Evolutionary conservation across 345 rosid species (phyloP), one percentile per base, ranked within the genome.

Genomic region (Bruguiera gymnorhiza): DNA sequence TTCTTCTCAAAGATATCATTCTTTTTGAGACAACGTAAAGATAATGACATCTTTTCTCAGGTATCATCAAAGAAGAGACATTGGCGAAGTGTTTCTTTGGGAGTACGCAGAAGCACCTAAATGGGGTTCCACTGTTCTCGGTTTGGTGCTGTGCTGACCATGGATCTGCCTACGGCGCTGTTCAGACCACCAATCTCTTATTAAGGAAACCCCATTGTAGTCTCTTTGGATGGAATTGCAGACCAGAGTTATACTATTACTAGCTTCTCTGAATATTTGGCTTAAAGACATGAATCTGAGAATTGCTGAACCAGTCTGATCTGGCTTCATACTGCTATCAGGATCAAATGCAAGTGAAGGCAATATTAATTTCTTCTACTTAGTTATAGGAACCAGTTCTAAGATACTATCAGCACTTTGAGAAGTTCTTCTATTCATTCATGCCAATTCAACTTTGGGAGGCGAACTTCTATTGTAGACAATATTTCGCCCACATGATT

Each of bases 51-150:
- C 3, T 55, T 23, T 62, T 79, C 78, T 63, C 81, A 89, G 91
- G 86, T 54, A 51, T 62, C 54, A 53, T 68, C 80, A 31, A 82
- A 78, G 83, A 89, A 80, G 70, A 82, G 84, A 69, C 62, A 70
- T 29, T 69, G 78, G 75, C 70, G 79, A 62, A 82, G 82, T 64
- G 76, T 81, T 71, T 84, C 92, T 39, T 63, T 80, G 59, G 88
- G 73, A 34, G 66, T 75, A 46, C 78, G 61, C 21, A 66, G 71
- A 61, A 72, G 76, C 75, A 67, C 51, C 36, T 72, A 34, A 72
- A 19, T 0, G 15, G 50, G 50, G 16, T 43, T 3, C 50, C 50
- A 1, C 1, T 23, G 8, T 46, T 15, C 4, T 19, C 32, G 21
- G 39, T 0, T 19, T 19, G 13, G n/a, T 13, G 26, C 59, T 2